Conservation (phyloP, 352 stramenopile genomes). For the Globisporangium spiculum region DNA sequence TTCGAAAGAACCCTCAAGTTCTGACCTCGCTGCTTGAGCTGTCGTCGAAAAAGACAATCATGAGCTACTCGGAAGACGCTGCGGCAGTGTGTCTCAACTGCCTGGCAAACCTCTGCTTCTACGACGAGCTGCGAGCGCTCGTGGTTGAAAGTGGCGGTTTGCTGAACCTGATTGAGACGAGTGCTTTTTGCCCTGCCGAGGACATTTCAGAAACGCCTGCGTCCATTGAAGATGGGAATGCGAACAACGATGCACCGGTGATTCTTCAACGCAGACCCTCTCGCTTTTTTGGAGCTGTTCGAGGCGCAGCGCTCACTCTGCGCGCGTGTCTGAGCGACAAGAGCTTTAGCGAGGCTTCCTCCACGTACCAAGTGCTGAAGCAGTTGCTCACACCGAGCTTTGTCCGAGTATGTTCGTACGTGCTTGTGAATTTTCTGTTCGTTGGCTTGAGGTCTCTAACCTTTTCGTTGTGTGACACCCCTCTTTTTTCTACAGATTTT, state of each 20-base stretch:
- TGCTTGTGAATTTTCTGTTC: background rate
- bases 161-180: constrained; percentile 62
- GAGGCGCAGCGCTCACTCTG: constrained; percentile 54
- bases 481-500: constrained; percentile 38
- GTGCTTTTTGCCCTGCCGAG: constrained; percentile 59
- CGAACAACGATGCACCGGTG: constrained; percentile 18
- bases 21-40: constrained; percentile 61
- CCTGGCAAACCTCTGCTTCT: constrained; percentile 58
- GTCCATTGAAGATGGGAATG: constrained; percentile 25
- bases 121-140: constrained; percentile 46
- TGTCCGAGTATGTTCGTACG: constrained; percentile 44
- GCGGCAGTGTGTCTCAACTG: constrained; percentile 59
- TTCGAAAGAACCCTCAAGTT: constrained; percentile 57
- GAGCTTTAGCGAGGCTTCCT: constrained; percentile 27
- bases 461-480: constrained; percentile 10
- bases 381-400: constrained; percentile 81
- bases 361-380: constrained; percentile 54
- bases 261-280: constrained; percentile 30
- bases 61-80: constrained; percentile 53
- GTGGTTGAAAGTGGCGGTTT: constrained; percentile 66
- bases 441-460: background rate
- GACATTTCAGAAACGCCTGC: constrained; percentile 24
- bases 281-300: constrained; percentile 49
- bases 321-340: constrained; percentile 55
- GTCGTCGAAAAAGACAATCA: constrained; percentile 57